Evolutionary conservation across 768 basidiomycete species (phyloP).

Genomic region (Panaeolus papilionaceus): DNA sequence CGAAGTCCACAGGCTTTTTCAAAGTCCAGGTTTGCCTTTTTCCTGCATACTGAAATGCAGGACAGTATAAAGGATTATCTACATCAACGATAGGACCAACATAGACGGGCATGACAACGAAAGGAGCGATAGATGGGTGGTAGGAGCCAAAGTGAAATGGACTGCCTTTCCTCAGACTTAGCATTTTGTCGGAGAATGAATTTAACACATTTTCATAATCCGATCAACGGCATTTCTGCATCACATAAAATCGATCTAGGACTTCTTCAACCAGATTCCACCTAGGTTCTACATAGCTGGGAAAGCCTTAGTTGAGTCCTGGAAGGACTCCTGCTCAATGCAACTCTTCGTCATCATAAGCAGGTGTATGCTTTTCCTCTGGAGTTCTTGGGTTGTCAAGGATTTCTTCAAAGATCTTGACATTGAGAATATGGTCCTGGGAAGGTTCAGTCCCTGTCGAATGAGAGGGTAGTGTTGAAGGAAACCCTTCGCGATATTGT

Average conservation of each 20-base stretch:
- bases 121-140: conserved; percentile 16
- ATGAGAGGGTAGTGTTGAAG: conserved; percentile 4
- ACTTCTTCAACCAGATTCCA: too few species aligned
- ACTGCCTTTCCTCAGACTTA: neutral
- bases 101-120: conserved; percentile 23
- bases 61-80: conserved; percentile 67
- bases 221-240: neutral
- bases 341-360: neutral
- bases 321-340: too few species aligned
- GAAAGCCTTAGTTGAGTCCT: too few species aligned
- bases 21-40: conserved; percentile 27
- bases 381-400: neutral
- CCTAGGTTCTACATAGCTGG: too few species aligned
- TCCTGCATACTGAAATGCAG: conserved; percentile 46
- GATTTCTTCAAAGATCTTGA: neutral
- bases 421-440: conserved; percentile 14
- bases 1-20: conserved; percentile 23
- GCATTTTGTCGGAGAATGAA: neutral
- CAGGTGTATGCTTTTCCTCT: too few species aligned
- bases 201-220: neutral
- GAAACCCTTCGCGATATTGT: neutral
- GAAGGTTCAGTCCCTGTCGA: conserved; percentile 1
- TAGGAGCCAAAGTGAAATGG: neutral
- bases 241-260: too few species aligned
- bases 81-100: conserved; percentile 48